phyloP scores from a whole-genome alignment of 2,329 filamentous ascomycete genomes.

The Botrytis tulipae region DNA sequence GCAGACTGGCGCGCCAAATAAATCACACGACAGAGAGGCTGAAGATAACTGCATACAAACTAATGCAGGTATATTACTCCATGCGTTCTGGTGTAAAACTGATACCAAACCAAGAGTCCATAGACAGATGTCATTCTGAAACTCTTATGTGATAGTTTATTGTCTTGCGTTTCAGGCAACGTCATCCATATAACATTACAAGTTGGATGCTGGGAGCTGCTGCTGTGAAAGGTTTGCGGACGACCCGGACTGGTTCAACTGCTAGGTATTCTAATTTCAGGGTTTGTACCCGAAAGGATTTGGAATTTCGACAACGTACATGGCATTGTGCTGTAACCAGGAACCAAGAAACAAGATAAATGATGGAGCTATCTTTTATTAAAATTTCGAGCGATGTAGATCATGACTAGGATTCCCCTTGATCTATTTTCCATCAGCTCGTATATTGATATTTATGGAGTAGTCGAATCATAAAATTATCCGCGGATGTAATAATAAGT shows the following conservation, averaged over 20 bases:
- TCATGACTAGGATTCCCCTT: neutral
- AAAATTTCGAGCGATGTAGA: neutral
- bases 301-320: neutral
- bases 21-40: conserved; percentile 10
- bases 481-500: neutral
- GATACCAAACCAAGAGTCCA: neutral
- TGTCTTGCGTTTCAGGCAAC: neutral
- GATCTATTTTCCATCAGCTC: neutral
- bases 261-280: neutral
- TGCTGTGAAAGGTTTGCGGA: neutral
- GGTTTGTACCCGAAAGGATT: neutral
- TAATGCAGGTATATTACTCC: neutral
- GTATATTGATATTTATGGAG: neutral
- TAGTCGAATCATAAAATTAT: neutral
- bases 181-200: neutral
- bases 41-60: conserved; percentile 11
- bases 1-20: conserved; percentile 12
- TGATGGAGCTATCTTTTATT: neutral
- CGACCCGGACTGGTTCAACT: neutral
- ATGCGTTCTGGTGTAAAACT: neutral
- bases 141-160: neutral
- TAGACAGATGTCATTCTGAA: neutral
- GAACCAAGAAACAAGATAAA: neutral
- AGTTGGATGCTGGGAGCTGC: neutral
- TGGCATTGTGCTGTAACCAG: neutral